These are phyloP conservation scores for Phragmites australis DNA, from an alignment of 176 grass and related monocot species.

Conservation along the genomic window DNA sequence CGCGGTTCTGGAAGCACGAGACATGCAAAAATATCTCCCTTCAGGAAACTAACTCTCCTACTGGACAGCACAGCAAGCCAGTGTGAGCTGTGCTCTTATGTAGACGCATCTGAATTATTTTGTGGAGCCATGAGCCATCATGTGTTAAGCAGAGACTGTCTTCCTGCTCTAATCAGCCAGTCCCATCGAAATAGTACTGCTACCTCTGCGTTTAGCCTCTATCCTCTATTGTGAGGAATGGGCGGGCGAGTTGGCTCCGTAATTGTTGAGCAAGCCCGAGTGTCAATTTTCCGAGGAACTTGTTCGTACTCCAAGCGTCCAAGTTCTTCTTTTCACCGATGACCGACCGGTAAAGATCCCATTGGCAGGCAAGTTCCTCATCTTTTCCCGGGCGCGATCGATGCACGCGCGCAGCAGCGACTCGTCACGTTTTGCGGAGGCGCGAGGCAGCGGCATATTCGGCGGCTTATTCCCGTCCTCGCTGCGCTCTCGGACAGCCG, in stretches of 20 bases:
- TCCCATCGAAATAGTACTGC: neutral
- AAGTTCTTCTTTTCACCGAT: neutral
- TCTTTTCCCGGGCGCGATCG: neutral
- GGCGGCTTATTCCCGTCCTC: conserved; percentile 12
- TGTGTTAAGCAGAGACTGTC: neutral
- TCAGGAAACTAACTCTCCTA: neutral
- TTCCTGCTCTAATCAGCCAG: neutral
- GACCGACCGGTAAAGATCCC: neutral
- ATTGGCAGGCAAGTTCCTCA: neutral
- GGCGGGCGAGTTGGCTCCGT: too few species aligned
- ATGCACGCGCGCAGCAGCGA: neutral
- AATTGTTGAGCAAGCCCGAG: neutral
- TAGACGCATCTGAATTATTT: neutral
- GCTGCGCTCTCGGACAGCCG: too few species aligned
- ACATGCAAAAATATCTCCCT: too few species aligned
- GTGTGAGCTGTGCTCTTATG: neutral
- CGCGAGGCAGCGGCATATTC: conserved; percentile 13
- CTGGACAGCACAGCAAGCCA: neutral
- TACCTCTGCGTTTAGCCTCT: neutral
- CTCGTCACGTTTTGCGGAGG: neutral
- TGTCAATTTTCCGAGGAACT: neutral
- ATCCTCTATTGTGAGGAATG: neutral
- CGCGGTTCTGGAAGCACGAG: neutral
- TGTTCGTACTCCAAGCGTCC: neutral
- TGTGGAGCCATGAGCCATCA: neutral